Evolutionary conservation across 495 filamentous ascomycete species (phyloP), one percentile per base, ranked within the genome.

Genomic region (Beverwykella pulmonaria): DNA sequence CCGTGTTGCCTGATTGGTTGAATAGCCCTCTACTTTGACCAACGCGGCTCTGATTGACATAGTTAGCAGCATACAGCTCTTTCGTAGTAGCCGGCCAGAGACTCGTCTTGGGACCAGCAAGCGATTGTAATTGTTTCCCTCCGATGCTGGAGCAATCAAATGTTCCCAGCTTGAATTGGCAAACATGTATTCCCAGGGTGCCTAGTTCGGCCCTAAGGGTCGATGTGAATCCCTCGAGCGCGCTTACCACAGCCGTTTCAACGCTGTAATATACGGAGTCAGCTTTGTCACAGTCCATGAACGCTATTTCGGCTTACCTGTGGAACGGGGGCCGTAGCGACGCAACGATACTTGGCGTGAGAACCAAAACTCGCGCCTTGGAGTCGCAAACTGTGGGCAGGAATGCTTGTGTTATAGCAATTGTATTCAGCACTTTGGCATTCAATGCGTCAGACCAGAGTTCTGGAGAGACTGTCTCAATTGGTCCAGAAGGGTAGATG

Each of bases 371-470:
- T 48, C 75, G 79, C 47, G 76, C 79, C 69, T 76, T 72, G 56
- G 78, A 80, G 5, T 83, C 79, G 14, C 85, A 87, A 48, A 97
- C 82, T 26, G 90, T 86, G 0, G 91, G 93, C 1, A 98, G 81
- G 79, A 98, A 96, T 25, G 89, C 83, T 74, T 97, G 92, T 12
- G 91, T 82, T 0, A 88, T 91, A 60, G 96, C 82, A 65, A 98
- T 89, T 4, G 95, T 93, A n/a, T 90, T 88, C 29, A 98, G 84
- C n/a, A 98, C 82, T 58, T 93, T 91, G 5, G 90, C 90, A 79
- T 97, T 96, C 69, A 98, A 82, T 15, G 89, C 88, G 73, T 98
- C 92, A 58, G 90, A 89, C 84, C 93, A 96, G 65, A 84, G 83
- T 20, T 88, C 89, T 0, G 90, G 85, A 9, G 92, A 85, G 61